A percentile compares a stretch with the other conserved stretches of the same genome.
Conservation (phyloP, 371 early-diverging fungal species). For the Smittium mucronatum region DNA sequence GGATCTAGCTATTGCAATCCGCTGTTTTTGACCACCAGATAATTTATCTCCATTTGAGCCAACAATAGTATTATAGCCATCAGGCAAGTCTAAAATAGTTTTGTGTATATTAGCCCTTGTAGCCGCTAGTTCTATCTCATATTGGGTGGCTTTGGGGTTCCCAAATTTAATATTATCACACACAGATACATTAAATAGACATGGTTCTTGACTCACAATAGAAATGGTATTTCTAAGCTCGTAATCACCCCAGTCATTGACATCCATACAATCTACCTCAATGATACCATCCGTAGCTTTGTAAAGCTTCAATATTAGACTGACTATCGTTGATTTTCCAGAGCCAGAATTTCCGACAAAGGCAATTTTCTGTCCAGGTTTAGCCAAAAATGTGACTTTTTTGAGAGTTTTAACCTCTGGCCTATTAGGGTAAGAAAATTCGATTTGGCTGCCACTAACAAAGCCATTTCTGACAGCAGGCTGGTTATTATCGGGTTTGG, state of each 20-base stretch:
- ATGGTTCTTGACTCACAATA: conserved; percentile 68
- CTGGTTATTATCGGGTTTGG: not conserved
- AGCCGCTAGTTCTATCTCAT: conserved; percentile 35
- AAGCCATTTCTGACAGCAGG: conserved; percentile 16
- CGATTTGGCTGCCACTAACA: conserved; percentile 24
- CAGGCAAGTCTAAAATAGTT: conserved; percentile 57
- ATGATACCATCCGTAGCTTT: conserved; percentile 52
- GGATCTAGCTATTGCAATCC: conserved; percentile 69
- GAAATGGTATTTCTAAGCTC: conserved; percentile 56
- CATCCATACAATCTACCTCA: conserved; percentile 49
- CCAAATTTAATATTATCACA: conserved; percentile 33
- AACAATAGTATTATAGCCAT: conserved; percentile 55
- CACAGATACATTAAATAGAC: conserved; percentile 42
- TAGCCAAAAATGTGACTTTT: conserved; percentile 56
- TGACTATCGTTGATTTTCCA: conserved; percentile 75
- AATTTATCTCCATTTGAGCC: conserved; percentile 58
- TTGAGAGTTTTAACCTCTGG: conserved; percentile 60
- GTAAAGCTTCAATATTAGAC: conserved; percentile 78
- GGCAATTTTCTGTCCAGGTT: conserved; percentile 68
- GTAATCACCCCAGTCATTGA: conserved; percentile 50
- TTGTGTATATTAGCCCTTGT: conserved; percentile 43
- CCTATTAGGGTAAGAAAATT: conserved; percentile 76
- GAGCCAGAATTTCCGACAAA: conserved; percentile 78
- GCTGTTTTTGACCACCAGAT: conserved; percentile 75
- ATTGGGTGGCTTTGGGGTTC: conserved; percentile 24